Evolutionary conservation across 1,139 yeast genomes (phyloP).

Genomic region (Yamadazyma triangularis): DNA sequence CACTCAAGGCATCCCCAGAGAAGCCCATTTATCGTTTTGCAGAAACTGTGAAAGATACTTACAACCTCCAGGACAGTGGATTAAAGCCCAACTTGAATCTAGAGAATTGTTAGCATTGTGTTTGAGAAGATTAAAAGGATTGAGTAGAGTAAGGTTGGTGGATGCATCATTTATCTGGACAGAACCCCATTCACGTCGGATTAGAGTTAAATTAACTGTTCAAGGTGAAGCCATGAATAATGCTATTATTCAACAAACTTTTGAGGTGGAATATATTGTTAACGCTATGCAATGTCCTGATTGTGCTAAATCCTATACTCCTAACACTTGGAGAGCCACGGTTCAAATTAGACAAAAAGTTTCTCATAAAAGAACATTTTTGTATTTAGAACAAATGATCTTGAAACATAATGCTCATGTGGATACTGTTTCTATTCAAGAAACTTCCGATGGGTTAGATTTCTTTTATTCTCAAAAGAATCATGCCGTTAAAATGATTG

Average conservation of each 20-base stretch:
- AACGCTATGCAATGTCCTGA: constrained; percentile 98
- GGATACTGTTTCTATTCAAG: constrained; percentile 91
- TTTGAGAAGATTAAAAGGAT: constrained; percentile 81
- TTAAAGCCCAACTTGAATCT: constrained; percentile 84
- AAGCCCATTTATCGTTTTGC: constrained; percentile 88
- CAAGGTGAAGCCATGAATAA: constrained; percentile 96
- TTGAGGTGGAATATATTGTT: constrained; percentile 92
- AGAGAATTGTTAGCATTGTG: constrained; percentile 90
- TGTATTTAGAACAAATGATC: constrained; percentile 91
- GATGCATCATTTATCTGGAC: constrained; percentile 98
- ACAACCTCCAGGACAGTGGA: constrained; percentile 95
- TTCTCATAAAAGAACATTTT: constrained; percentile 91
- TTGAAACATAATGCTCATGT: constrained; percentile 91
- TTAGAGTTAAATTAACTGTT: constrained; percentile 83
- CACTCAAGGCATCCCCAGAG: constrained; percentile 94
- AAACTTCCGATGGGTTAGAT: constrained; percentile 91
- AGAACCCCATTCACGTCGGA: constrained; percentile 96
- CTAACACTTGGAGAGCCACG: constrained; percentile 96
- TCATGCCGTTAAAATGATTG: constrained; percentile 92
- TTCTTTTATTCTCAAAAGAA: constrained; percentile 85
- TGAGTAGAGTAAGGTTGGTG: constrained; percentile 79
- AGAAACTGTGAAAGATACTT: constrained; percentile 95
- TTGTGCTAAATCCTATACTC: constrained; percentile 94
- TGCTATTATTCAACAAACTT: constrained; percentile 90
- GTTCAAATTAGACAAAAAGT: constrained; percentile 98